Conservation (phyloP, 257 asterid species). For the Leonotis leonurus region DNA sequence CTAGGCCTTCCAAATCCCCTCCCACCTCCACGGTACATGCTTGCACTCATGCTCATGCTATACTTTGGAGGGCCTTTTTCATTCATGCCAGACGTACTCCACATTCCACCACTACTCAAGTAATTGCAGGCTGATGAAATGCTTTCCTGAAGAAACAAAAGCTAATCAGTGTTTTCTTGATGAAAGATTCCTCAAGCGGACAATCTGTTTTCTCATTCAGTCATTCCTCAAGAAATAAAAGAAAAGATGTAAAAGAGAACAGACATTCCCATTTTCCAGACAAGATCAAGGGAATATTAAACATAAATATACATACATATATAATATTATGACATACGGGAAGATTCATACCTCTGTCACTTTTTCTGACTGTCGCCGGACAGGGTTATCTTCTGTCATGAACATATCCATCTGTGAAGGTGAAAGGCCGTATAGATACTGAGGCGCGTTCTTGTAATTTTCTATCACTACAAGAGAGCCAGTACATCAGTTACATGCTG, state of each 20-base stretch:
- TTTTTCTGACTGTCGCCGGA: slow-evolving; percentile 51
- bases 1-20: slow-evolving; percentile 65
- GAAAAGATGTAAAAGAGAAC: background rate
- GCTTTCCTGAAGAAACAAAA: slow-evolving; percentile 49
- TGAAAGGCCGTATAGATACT: slow-evolving; percentile 74
- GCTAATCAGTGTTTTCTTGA: background rate
- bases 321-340: background rate
- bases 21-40: slow-evolving; percentile 79
- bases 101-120: slow-evolving; percentile 71
- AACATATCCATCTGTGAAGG: slow-evolving; percentile 93
- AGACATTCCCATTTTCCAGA: background rate
- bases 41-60: slow-evolving; percentile 72
- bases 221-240: too few relatives aligned
- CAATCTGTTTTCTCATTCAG: slow-evolving; percentile 1
- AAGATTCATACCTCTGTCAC: slow-evolving; percentile 60
- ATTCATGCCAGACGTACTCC: slow-evolving; percentile 43
- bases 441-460: slow-evolving; percentile 72
- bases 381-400: slow-evolving; percentile 83
- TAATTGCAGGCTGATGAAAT: slow-evolving; percentile 66
- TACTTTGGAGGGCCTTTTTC: slow-evolving; percentile 56
- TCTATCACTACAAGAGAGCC: slow-evolving; percentile 60
- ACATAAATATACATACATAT: background rate
- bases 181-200: background rate
- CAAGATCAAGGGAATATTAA: background rate
- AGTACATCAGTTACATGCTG: background rate